Evolutionary conservation across 2,329 filamentous ascomycete species (phyloP), one percentile per base, ranked within the genome.

Genomic region (Exophiala alcalophila): DNA sequence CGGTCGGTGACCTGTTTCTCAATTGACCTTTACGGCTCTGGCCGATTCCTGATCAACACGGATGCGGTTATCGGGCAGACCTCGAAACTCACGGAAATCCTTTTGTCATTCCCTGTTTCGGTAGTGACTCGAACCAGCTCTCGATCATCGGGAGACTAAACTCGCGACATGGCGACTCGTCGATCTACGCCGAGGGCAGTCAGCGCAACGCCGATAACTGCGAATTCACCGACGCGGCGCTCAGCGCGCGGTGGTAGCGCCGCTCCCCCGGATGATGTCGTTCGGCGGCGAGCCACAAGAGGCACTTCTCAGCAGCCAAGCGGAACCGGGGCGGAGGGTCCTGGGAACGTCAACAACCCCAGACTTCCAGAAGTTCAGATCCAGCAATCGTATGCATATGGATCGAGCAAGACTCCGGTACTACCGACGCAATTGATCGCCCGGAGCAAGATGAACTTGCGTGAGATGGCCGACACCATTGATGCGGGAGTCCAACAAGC

Each of bases 301-400:
- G 49, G 42, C 11, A 38, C 28, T 10, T 50, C 51, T 20, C 46
- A 51, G 35, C 49, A 50, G 28, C 47, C 51, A 12, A 40, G 33
- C 25, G 5, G 36, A 8, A 23, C 39, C 3, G 45, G 49, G 18
- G n/a, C n/a, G n/a, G n/a, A n/a, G n/a, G n/a, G n/a, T n/a, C n/a
- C n/a, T n/a, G 30, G 30, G 19, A 23, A 33, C 34, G 29, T 49
- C 20, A 47, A 52, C 32, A 65, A 59, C 47, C 58, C 60, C 28
- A 49, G 43, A 37, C 52, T 69, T 23, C 65, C 65, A 5, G 57
- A 61, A 35, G 54, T 68, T 33, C 62, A 65, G 27, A 61, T 61
- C 16, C 62, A 63, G 39, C 61, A 62, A 31, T 67, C 66, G 1
- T 68, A 63, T 42, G 63, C 63, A 10, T 68, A 69, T 57, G 66